phyloP scores from a whole-genome alignment of 257 asterid genomes.

The Solanum pinnatisectum region DNA sequence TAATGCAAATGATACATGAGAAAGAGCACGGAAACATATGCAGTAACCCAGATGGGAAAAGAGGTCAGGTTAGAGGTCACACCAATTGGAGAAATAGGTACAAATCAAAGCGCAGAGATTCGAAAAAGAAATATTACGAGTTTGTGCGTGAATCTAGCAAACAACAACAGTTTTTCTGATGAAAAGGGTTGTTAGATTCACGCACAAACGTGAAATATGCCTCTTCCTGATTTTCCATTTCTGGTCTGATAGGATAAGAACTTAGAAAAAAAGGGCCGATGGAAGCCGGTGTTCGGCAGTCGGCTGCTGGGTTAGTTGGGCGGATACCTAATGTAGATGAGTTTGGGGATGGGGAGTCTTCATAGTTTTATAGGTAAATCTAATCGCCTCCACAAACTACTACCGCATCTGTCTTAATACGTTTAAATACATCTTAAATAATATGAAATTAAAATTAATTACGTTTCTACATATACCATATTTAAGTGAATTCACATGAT shows the following conservation, averaged over 20 bases:
- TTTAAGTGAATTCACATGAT: no score
- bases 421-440: no score
- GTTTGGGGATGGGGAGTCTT: neutral
- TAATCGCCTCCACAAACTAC: neutral
- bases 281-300: neutral
- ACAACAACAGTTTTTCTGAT: neutral
- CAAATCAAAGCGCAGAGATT: neutral
- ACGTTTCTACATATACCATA: no score
- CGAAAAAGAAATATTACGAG: conserved; percentile 8
- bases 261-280: neutral
- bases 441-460: no score
- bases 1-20: neutral
- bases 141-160: conserved; percentile 17
- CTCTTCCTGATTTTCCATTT: neutral
- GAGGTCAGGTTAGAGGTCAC: neutral
- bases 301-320: neutral
- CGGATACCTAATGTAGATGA: neutral
- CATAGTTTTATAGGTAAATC: neutral
- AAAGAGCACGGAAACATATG: neutral
- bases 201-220: conserved; percentile 12
- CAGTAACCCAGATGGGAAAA: neutral
- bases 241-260: neutral
- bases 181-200: neutral
- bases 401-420: neutral
- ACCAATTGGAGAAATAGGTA: neutral